phyloP scores from a whole-genome alignment of 306 rosid species.

The Potentilla sterilis region DNA sequence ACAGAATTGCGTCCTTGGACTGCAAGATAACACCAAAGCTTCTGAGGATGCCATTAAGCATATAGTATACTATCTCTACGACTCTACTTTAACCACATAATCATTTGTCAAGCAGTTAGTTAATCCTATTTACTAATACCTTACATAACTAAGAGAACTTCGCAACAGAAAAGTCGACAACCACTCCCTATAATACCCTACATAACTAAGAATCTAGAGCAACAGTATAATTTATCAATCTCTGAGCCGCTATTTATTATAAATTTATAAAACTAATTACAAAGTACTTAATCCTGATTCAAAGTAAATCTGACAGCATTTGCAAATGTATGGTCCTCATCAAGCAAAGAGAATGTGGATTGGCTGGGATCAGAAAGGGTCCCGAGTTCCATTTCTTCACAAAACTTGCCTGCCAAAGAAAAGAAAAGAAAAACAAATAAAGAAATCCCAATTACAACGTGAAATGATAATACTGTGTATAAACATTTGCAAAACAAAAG shows the following conservation, averaged over 20 bases:
- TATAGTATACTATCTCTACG: slow-evolving; percentile 1
- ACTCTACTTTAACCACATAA: neutral
- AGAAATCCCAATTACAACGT: neutral
- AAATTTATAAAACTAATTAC: neutral
- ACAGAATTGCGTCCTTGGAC: slow-evolving; percentile 63
- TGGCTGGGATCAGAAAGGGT: slow-evolving; percentile 51
- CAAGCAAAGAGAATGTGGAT: slow-evolving; percentile 61
- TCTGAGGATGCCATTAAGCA: slow-evolving; percentile 6
- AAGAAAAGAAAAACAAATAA: neutral
- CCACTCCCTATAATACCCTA: neutral
- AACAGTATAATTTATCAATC: neutral
- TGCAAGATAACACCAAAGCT: slow-evolving; percentile 36
- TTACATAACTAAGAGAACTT: neutral
- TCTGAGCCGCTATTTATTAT: neutral
- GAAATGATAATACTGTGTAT: neutral
- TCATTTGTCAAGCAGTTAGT: neutral
- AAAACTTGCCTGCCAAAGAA: neutral
- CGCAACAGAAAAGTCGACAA: neutral
- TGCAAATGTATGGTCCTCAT: slow-evolving; percentile 80
- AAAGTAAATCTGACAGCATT: slow-evolving; percentile 61
- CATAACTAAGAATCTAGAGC: slow-evolving; percentile 3
- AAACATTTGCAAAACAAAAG: too few relatives aligned
- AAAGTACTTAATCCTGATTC: slow-evolving; percentile 69
- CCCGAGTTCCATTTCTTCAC: slow-evolving; percentile 59
- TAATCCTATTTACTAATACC: neutral